phyloP scores from a whole-genome alignment of 345 rosid species.

The Lepidium didymum region DNA sequence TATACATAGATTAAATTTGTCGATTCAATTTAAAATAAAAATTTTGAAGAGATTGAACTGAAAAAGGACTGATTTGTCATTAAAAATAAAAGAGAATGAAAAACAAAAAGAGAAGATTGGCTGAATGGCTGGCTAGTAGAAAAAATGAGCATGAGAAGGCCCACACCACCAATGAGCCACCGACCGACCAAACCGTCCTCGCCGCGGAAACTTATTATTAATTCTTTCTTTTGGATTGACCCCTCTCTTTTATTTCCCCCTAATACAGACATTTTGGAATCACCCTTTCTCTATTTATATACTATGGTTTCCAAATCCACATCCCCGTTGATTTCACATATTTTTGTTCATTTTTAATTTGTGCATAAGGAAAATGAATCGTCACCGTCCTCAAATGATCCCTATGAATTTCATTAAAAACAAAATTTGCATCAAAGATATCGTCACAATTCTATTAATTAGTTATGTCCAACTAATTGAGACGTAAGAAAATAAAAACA shows the following conservation, averaged over 20 bases:
- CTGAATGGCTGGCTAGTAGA: conserved; percentile 30
- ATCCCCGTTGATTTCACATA: neutral
- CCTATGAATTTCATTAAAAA: neutral
- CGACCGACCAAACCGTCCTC: conserved; percentile 88
- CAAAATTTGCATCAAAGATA: neutral
- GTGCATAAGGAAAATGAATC: neutral
- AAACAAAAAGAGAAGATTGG: conserved; percentile 23
- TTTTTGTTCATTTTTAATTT: neutral
- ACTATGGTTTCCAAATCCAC: conserved; percentile 3
- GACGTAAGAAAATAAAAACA: neutral
- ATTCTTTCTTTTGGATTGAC: conserved; percentile 20
- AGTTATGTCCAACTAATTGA: neutral
- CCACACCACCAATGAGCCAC: conserved; percentile 25
- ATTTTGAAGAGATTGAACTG: no score
- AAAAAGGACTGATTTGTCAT: conserved; percentile 28
- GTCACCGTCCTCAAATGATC: neutral
- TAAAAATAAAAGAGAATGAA: neutral
- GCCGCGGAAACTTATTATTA: neutral
- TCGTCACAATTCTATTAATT: neutral
- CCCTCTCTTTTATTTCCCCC: conserved; percentile 18
- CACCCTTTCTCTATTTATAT: neutral
- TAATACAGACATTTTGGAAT: neutral
- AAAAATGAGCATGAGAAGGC: conserved; percentile 33
- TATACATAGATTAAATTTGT: no score
- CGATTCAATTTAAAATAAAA: no score